phyloP scores from a whole-genome alignment of 1,284 basidiomycete species.

The Porphyrellus sp. region DNA sequence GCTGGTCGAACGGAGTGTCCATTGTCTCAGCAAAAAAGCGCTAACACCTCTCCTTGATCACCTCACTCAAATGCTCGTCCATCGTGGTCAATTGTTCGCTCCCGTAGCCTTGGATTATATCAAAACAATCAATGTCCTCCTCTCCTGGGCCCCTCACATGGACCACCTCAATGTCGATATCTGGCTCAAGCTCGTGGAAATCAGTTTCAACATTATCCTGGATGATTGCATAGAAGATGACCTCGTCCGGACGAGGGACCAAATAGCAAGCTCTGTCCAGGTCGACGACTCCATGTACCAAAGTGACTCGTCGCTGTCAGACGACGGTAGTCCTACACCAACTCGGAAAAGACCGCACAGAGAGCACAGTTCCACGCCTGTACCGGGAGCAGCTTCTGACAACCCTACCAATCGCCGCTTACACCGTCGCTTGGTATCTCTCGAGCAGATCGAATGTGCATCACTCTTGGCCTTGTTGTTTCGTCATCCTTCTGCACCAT shows the following conservation, averaged over 20 bases:
- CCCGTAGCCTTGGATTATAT: constrained; percentile 78
- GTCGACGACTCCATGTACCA: constrained; percentile 31
- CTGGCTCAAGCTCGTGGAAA: constrained; percentile 69
- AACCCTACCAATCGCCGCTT: constrained; percentile 16
- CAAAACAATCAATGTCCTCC: constrained; percentile 67
- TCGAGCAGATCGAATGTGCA: constrained; percentile 69
- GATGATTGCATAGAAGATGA: constrained; percentile 56
- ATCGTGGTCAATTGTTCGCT: constrained; percentile 54
- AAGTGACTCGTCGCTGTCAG: constrained; percentile 30
- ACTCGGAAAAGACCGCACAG: constrained; percentile 28
- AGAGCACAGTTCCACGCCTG: constrained; percentile 24
- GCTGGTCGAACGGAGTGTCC: constrained; percentile 59
- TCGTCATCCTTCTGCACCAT: constrained; percentile 53
- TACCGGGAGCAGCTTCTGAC: constrained; percentile 15
- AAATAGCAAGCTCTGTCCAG: constrained; percentile 18
- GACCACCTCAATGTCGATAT: constrained; percentile 63
- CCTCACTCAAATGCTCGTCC: constrained; percentile 60
- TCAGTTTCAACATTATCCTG: constrained; percentile 77
- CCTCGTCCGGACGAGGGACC: constrained; percentile 31
- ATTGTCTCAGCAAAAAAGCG: constrained; percentile 52
- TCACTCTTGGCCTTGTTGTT: constrained; percentile 68
- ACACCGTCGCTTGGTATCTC: constrained; percentile 40
- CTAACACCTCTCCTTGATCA: constrained; percentile 62
- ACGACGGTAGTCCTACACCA: constrained; percentile 29
- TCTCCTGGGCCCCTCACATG: constrained; percentile 72